Evolutionary conservation across 768 basidiomycete species (phyloP).

Genomic region (Hebeloma cylindrosporum): DNA sequence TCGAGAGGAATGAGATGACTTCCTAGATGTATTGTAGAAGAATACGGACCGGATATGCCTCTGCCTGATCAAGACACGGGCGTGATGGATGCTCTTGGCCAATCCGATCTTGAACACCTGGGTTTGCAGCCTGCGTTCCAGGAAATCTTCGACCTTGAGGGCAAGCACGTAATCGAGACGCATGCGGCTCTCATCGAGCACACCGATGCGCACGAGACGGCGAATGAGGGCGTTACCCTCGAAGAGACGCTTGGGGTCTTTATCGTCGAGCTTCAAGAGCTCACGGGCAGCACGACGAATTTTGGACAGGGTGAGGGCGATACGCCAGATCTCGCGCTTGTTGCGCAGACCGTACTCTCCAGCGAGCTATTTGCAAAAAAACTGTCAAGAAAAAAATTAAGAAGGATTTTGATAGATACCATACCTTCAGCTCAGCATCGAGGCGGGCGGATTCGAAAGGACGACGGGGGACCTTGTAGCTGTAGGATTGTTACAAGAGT

Average conservation of each 20-base stretch:
- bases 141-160: conserved; percentile 99
- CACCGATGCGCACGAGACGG: conserved; percentile 98
- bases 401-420: conserved; percentile 6
- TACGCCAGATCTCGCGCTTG: conserved; percentile 99
- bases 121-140: conserved; percentile 98
- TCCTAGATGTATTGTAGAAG: background rate
- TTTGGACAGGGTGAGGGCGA: conserved; percentile 96
- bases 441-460: conserved; percentile 97
- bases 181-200: conserved; percentile 99
- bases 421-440: conserved; percentile 98
- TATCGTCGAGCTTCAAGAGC: conserved; percentile 99
- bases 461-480: conserved; percentile 98
- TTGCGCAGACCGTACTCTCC: conserved; percentile 99
- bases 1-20: background rate
- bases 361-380: conserved; percentile 66
- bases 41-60: conserved; percentile 93
- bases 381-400: background rate
- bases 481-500: conserved; percentile 46
- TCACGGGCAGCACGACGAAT: conserved; percentile 99
- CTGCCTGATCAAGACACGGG: conserved; percentile 96
- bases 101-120: conserved; percentile 99
- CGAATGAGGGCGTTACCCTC: conserved; percentile 96
- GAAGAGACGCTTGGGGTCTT: conserved; percentile 99
- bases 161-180: conserved; percentile 99
- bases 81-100: conserved; percentile 98